phyloP scores from a whole-genome alignment of 2,329 filamentous ascomycete species.

The Paraphoma sp. region DNA sequence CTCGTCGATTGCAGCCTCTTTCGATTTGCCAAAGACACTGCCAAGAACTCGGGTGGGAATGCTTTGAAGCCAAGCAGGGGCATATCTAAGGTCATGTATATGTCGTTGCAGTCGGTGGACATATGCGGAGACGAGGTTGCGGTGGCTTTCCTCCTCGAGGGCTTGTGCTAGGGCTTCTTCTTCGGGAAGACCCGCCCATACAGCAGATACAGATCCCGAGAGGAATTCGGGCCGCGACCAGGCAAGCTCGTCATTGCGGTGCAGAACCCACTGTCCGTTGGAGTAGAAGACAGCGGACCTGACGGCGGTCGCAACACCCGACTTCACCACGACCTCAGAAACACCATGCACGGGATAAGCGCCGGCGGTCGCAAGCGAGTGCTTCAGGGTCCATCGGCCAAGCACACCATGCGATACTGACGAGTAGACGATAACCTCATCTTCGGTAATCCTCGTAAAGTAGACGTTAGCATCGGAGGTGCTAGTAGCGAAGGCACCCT shows the following conservation, averaged over 20 bases:
- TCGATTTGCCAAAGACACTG: conserved; percentile 61
- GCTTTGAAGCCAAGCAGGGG: conserved; percentile 75
- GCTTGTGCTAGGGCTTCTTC: conserved; percentile 78
- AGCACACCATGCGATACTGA: conserved; percentile 79
- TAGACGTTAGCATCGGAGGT: conserved; percentile 82
- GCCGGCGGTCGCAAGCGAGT: conserved; percentile 36
- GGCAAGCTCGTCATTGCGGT: conserved; percentile 79
- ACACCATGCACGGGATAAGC: conserved; percentile 68
- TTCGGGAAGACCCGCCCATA: conserved; percentile 79
- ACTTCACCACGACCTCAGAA: conserved; percentile 82
- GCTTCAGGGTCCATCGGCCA: conserved; percentile 72
- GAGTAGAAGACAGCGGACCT: conserved; percentile 73
- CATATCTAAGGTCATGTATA: conserved; percentile 74
- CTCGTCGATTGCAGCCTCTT: conserved; percentile 59
- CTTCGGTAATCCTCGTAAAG: conserved; percentile 81
- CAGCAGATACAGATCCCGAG: conserved; percentile 77
- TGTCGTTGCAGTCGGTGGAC: conserved; percentile 86
- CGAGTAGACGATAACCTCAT: conserved; percentile 76
- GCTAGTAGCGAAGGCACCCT: conserved; percentile 79
- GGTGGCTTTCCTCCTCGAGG: conserved; percentile 84
- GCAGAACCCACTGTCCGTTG: conserved; percentile 78
- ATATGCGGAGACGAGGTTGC: conserved; percentile 81
- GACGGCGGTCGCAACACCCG: conserved; percentile 73
- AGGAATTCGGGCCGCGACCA: conserved; percentile 87
- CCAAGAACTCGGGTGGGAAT: conserved; percentile 73